These are phyloP conservation scores for Pythium monospermum DNA, from an alignment of 352 stramenopile species.

Conservation along the genomic window DNA sequence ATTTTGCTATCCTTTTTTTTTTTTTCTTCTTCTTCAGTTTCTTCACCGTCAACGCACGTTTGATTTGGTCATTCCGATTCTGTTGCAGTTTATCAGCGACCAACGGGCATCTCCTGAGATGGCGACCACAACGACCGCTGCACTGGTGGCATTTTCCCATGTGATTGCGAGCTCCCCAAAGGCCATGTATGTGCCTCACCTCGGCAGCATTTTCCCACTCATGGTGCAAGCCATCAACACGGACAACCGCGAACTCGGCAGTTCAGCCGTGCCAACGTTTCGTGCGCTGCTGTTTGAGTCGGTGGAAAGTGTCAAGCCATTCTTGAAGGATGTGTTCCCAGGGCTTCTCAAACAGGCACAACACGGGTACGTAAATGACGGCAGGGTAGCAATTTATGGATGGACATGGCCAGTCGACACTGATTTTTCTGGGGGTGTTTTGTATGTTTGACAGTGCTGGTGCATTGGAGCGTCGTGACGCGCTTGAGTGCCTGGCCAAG, in stretches of 20 bases:
- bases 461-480: constrained; percentile 64
- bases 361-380: constrained; percentile 42
- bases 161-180: constrained; percentile 80
- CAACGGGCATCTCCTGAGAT: constrained; percentile 20
- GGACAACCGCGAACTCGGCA: constrained; percentile 63
- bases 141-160: constrained; percentile 71
- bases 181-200: constrained; percentile 68
- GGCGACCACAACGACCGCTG: constrained; percentile 42
- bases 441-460: constrained; percentile 27
- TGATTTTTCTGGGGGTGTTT: neutral
- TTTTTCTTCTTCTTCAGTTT: constrained; percentile 34
- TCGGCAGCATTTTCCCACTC: constrained; percentile 76
- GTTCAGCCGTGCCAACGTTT: constrained; percentile 75
- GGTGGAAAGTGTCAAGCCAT: constrained; percentile 74
- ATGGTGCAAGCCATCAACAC: constrained; percentile 81
- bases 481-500: constrained; percentile 74
- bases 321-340: constrained; percentile 81
- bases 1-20: constrained; percentile 3
- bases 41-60: constrained; percentile 80
- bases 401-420: neutral
- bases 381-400: neutral
- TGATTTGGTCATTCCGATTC: constrained; percentile 63
- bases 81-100: constrained; percentile 58
- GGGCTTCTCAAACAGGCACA: constrained; percentile 80
- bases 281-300: constrained; percentile 71